Conservation (phyloP, 2,329 filamentous ascomycete genomes). For the Aspergillus fijiensis region DNA sequence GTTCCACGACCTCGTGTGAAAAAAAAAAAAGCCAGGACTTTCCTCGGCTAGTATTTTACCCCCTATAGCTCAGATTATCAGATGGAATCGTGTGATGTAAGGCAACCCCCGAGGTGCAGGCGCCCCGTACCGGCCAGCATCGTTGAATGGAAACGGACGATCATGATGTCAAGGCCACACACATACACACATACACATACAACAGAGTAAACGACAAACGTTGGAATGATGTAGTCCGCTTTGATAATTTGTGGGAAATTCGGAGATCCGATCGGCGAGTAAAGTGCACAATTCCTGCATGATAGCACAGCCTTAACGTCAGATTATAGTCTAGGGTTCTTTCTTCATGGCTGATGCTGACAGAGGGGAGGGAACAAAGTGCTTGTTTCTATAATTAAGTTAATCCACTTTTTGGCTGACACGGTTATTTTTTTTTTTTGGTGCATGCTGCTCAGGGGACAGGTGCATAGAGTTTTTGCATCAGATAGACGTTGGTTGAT, state of each 20-base stretch:
- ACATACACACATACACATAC: neutral
- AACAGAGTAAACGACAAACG: neutral
- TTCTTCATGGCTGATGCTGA: neutral
- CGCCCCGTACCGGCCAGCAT: neutral
- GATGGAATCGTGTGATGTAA: conserved; percentile 5
- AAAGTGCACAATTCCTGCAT: neutral
- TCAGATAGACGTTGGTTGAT: neutral
- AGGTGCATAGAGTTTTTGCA: neutral
- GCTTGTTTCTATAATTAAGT: neutral
- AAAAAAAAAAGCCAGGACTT: neutral
- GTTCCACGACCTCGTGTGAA: neutral
- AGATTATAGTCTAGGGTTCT: neutral
- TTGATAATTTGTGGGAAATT: neutral
- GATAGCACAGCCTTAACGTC: neutral
- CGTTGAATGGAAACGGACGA: conserved; percentile 4
- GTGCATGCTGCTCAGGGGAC: neutral
- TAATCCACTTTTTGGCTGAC: neutral
- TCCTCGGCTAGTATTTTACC: neutral
- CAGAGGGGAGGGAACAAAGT: neutral
- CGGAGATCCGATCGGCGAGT: neutral
- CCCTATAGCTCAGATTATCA: neutral
- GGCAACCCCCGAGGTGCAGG: neutral
- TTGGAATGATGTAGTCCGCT: neutral
- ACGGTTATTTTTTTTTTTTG: neutral
- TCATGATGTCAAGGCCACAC: conserved; percentile 15